Evolutionary conservation across 768 basidiomycete species (phyloP).

Genomic region (Hypholoma fasciculare): DNA sequence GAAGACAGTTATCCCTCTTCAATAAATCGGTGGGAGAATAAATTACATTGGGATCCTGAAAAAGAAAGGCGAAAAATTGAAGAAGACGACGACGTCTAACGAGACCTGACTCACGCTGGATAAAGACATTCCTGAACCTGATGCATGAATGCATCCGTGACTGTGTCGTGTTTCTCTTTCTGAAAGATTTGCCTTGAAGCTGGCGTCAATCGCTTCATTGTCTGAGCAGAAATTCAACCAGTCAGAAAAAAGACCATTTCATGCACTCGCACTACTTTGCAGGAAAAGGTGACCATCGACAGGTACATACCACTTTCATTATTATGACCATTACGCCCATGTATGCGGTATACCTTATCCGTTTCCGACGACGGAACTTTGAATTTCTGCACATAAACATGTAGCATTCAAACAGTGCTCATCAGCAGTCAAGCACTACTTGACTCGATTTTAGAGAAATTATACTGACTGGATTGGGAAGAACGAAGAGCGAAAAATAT

Average conservation of each 20-base stretch:
- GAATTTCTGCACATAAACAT: neutral
- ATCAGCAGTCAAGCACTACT: neutral
- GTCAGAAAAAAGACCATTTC: too few species aligned
- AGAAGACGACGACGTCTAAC: neutral
- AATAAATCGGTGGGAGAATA: neutral
- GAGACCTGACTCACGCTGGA: neutral
- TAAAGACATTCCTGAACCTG: neutral
- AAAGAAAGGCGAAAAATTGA: too few species aligned
- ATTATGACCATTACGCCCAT: too few species aligned
- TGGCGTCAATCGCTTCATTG: too few species aligned
- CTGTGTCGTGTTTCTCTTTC: neutral
- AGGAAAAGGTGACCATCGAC: too few species aligned
- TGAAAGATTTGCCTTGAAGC: too few species aligned
- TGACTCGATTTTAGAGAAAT: neutral
- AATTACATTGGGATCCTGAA: neutral
- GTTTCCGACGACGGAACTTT: neutral
- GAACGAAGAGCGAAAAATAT: slow-evolving; percentile 58
- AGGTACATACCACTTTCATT: too few species aligned
- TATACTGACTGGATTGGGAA: slow-evolving; percentile 48
- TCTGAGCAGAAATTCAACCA: too few species aligned
- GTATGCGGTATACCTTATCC: too few species aligned
- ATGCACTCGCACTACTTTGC: too few species aligned
- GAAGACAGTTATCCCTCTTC: too few species aligned
- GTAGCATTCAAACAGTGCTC: too few species aligned
- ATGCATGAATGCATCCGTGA: neutral